These are phyloP conservation scores for Hericium erinaceus DNA, from an alignment of 768 basidiomycete species.

Conservation along the genomic window DNA sequence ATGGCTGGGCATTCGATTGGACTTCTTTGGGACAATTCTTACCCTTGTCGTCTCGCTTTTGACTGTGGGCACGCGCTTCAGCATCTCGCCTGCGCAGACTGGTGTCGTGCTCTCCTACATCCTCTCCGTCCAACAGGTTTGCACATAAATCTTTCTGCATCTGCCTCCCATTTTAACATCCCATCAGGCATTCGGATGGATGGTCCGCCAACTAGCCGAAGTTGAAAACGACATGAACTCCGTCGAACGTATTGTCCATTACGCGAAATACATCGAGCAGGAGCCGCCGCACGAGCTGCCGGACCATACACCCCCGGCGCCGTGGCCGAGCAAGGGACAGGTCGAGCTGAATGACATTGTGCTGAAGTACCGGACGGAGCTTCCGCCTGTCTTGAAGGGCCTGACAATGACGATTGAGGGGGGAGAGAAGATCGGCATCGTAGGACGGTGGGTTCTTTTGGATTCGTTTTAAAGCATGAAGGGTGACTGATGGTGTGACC, in stretches of 20 bases:
- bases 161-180: neutral
- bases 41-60: conserved; percentile 77
- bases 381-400: conserved; percentile 84
- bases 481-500: neutral
- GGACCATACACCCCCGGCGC: conserved; percentile 44
- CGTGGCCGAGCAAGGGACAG: conserved; percentile 70
- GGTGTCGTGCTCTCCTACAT: conserved; percentile 74
- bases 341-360: conserved; percentile 71
- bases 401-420: conserved; percentile 59
- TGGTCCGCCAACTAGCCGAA: conserved; percentile 71
- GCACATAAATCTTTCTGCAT: conserved; percentile 9
- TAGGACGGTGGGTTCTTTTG: conserved; percentile 41
- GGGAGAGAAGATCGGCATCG: conserved; percentile 89
- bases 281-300: conserved; percentile 65
- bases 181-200: conserved; percentile 55
- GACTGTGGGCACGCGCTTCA: conserved; percentile 62
- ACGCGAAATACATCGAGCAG: conserved; percentile 72
- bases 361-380: conserved; percentile 76
- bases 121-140: conserved; percentile 65
- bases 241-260: conserved; percentile 80
- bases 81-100: conserved; percentile 72
- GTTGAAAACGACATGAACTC: conserved; percentile 93
- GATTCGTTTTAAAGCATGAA: neutral
- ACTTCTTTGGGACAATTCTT: conserved; percentile 65
- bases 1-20: conserved; percentile 88